Evolutionary conservation across 1,284 basidiomycete species (phyloP), one percentile per base, ranked within the genome.

Genomic region (Moesziomyces sp.): DNA sequence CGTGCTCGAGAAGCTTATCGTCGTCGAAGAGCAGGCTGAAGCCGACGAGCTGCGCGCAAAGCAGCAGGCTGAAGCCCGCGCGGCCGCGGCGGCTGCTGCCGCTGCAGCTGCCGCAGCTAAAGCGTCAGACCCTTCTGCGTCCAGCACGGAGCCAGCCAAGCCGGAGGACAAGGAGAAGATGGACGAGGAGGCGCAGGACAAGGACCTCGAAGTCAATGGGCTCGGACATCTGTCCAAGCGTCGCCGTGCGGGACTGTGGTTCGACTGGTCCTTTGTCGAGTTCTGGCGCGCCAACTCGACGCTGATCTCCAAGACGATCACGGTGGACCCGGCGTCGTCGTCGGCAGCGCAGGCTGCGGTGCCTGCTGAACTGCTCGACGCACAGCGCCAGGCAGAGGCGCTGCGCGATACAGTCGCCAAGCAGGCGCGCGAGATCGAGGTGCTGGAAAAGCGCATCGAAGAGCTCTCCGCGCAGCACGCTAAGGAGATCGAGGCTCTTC

Each of bases 241-340:
- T 85, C 88, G 52, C 85, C 86, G 58, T 88, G 88, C 68, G n/a
- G 95, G 95, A 83, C 87, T 97, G 35, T 99, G 95, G 96, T 93
- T 99, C 82, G 94, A 98, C 83, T 98, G 94, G 93, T 89, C 91
- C 2, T 99, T 98, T 85, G 91, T 97, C n/a, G 96, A 99, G 84
- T 99, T 98, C 83, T 95, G 94, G 91, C 97, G 98, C 86, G 66
- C 93, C 55, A 94, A 96, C 82, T 96, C 94, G 79, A 93, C 94
- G 4, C 60, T 62, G 11, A 74, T 83, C 18, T 64, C 77, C 19
- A 79, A 77, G 51, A 71, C 75, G 3, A 82, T 83, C 44, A 70
- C 79, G 1, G 65, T 81, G 24, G 80, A 79, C 18, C 82, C 82
- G 1, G 48, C 49, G 3, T 68, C 74, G 16, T 58, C 74, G 16